Base-by-base conservation (phyloP, 306 rosid genomes). In the Clitoria ternatea region DNA sequence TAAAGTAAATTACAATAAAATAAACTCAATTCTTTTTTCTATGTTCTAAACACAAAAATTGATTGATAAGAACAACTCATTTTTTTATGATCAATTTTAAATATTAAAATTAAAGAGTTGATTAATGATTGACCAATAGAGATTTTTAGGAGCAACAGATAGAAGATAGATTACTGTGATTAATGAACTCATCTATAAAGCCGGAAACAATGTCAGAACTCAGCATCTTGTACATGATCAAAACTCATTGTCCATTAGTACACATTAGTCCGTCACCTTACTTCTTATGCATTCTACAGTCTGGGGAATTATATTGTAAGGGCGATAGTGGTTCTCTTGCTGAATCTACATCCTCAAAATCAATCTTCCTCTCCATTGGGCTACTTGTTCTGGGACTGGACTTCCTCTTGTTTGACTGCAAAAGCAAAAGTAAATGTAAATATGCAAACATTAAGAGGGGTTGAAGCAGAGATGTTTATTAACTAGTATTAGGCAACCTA, bases 401-500 rank as follows among this genome's bases (percentile, higher is more conserved):
- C 79, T 86, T 89, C 80, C 90, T 82, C 87, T 94, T 94, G 82
- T 86, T 91, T 64, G 96, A 89, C 97, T 95, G 90, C 86, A 72
- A 69, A 49, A 73, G 36, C 60, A 66, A 68, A 67, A 69, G n/a
- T 4, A 66, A 10, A 74, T 27, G 36, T 35, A 4, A 39, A 36
- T 6, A 39, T 23, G 37, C 52, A 29, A 6, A 26, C 3, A 27
- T 49, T 57, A 26, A 1, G 54, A 15, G 48, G 22, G 36, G 37
- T 71, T 44, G 61, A 36, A 56, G 48, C 10, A 72, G 5, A 55
- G 43, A 52, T 30, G 20, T 47, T 19, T 30, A 65, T 53, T n/a
- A 49, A 70, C 42, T 22, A 36, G 12, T 29, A 61, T 54, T 54
- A 65, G 49, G 50, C 48, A 75, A 44, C 12, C 7, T 2, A 55